Evolutionary conservation across 352 stramenopile species (phyloP).

Genomic region (Pythium rhizo-oryzae): DNA sequence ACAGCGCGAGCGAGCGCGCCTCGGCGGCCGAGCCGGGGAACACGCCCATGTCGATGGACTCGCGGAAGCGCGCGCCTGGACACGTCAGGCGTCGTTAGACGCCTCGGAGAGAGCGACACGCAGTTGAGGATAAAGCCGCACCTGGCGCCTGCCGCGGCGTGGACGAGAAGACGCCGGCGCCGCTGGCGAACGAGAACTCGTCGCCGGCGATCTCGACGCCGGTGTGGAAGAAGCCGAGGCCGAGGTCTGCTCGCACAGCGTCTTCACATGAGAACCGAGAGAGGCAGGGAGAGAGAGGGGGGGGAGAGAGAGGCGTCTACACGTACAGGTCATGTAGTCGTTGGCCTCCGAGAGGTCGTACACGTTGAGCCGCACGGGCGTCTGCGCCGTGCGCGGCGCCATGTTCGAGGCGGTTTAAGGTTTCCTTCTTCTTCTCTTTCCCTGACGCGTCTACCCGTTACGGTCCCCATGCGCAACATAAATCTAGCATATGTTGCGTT

Average conservation of each 20-base stretch:
- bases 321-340: conserved; percentile 79
- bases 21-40: conserved; percentile 89
- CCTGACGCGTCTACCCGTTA: not conserved
- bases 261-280: not conserved
- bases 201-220: conserved; percentile 91
- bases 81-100: not conserved
- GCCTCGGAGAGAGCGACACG: too few species aligned
- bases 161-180: conserved; percentile 89
- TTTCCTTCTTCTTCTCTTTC: conserved; percentile 3
- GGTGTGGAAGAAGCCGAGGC: conserved; percentile 93
- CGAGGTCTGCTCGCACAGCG: conserved; percentile 31
- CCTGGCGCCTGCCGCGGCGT: conserved; percentile 63
- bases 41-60: conserved; percentile 87
- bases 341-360: conserved; percentile 94
- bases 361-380: conserved; percentile 88
- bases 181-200: conserved; percentile 94
- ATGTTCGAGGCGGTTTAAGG: conserved; percentile 31
- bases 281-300: not conserved
- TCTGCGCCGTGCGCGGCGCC: conserved; percentile 47
- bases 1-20: conserved; percentile 79
- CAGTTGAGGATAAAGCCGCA: conserved; percentile 23
- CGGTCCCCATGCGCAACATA: conserved; percentile 1
- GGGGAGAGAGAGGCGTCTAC: not conserved
- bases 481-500: conserved; percentile 14
- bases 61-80: conserved; percentile 86